Conservation (phyloP, 140 eudicot species). For the Stevia rebaudiana region DNA sequence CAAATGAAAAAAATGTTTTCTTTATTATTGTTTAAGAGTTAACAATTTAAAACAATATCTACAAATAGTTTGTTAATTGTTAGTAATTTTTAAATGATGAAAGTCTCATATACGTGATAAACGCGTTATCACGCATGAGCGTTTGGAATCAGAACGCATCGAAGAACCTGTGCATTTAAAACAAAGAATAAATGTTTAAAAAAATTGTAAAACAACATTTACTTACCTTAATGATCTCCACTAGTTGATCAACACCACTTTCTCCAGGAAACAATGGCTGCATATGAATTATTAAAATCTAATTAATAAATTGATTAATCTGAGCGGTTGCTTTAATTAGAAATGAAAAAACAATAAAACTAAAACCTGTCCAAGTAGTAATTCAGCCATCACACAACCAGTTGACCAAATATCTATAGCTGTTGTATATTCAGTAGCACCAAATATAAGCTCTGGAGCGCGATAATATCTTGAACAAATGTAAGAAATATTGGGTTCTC, state of each 20-base stretch:
- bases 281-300: slow-evolving; percentile 1
- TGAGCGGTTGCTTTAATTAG: not conserved
- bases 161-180: too few relatives aligned
- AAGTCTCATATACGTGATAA: too few relatives aligned
- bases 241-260: slow-evolving; percentile 92
- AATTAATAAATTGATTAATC: not conserved
- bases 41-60: too few relatives aligned
- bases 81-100: too few relatives aligned
- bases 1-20: too few relatives aligned
- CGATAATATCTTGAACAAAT: slow-evolving; percentile 96
- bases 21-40: too few relatives aligned
- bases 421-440: slow-evolving; percentile 92
- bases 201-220: not conserved
- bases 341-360: not conserved
- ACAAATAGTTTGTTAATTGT: too few relatives aligned
- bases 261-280: slow-evolving; percentile 97
- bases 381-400: slow-evolving; percentile 94
- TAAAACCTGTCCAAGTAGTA: slow-evolving; percentile 84
- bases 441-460: slow-evolving; percentile 94
- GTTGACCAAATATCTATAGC: slow-evolving; percentile 94
- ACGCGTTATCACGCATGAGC: too few relatives aligned
- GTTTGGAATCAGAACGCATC: too few relatives aligned
- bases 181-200: too few relatives aligned
- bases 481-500: slow-evolving; percentile 89
- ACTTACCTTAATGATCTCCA: slow-evolving; percentile 80